These are phyloP conservation scores for Tephrocybe sp. DNA, from an alignment of 768 basidiomycete genomes.

Conservation along the genomic window DNA sequence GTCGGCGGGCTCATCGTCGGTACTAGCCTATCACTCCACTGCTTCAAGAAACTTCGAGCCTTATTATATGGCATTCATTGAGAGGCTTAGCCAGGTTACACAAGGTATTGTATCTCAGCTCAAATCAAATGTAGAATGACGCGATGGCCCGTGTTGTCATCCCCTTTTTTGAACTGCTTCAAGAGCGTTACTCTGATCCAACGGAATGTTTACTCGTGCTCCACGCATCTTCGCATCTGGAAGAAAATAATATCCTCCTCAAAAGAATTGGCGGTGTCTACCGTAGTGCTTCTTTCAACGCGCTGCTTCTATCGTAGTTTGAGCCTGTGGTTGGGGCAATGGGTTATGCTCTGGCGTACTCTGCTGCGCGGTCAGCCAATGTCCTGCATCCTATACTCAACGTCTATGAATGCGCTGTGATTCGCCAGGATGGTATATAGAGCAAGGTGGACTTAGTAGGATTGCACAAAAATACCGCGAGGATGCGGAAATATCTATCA, in stretches of 20 bases:
- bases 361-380: constrained; percentile 43
- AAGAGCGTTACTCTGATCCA: constrained; percentile 53
- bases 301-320: constrained; percentile 56
- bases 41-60: constrained; percentile 67
- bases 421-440: constrained; percentile 63
- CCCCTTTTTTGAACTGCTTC: constrained; percentile 61
- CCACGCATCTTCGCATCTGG: constrained; percentile 46
- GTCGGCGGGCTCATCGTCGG: constrained; percentile 55
- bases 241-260: constrained; percentile 45
- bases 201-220: constrained; percentile 51
- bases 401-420: constrained; percentile 52
- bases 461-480: constrained; percentile 47
- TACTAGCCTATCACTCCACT: constrained; percentile 50
- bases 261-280: constrained; percentile 38
- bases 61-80: constrained; percentile 57
- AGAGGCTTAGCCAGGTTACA: constrained; percentile 36
- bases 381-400: constrained; percentile 54
- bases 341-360: constrained; percentile 62
- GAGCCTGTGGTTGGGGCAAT: constrained; percentile 55
- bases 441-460: constrained; percentile 47
- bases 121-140: constrained; percentile 34
- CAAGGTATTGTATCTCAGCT: not conserved
- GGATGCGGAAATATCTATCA: constrained; percentile 42
- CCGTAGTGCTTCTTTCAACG: constrained; percentile 52
- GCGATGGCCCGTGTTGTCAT: constrained; percentile 53